phyloP scores from a whole-genome alignment of 331 rosid genomes.

The Quercus tomentella region DNA sequence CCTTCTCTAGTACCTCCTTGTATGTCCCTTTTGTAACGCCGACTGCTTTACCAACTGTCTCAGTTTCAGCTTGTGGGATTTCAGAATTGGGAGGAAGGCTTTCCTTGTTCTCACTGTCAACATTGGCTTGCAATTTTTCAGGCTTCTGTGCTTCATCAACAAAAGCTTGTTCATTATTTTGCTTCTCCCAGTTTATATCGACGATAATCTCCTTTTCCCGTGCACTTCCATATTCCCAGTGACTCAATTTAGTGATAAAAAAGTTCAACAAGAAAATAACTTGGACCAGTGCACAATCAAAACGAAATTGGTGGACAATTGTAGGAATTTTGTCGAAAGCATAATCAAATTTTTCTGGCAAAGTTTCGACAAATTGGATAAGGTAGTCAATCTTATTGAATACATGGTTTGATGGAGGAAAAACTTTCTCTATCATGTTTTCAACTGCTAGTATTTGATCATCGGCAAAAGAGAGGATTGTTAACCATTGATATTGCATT shows the following conservation, averaged over 20 bases:
- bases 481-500: conserved; percentile 36
- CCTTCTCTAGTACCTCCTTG: conserved; percentile 47
- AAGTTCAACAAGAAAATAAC: conserved; percentile 36
- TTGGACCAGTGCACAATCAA: conserved; percentile 36
- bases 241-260: conserved; percentile 27
- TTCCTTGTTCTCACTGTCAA: neutral
- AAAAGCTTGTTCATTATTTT: neutral
- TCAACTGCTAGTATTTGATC: conserved; percentile 36
- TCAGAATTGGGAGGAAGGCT: conserved; percentile 18
- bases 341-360: conserved; percentile 49
- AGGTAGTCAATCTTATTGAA: conserved; percentile 56
- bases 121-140: neutral
- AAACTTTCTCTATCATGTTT: conserved; percentile 32
- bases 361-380: conserved; percentile 14
- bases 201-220: conserved; percentile 46
- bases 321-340: conserved; percentile 28
- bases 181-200: conserved; percentile 24
- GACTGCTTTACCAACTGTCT: neutral
- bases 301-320: conserved; percentile 23
- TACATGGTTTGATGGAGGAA: conserved; percentile 42
- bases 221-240: conserved; percentile 29
- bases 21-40: conserved; percentile 27
- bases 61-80: conserved; percentile 15
- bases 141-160: neutral
- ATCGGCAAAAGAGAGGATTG: conserved; percentile 53